Evolutionary conservation across 371 early-diverging fungal species (phyloP).

Genomic region (Dichotomocladium elegans): DNA sequence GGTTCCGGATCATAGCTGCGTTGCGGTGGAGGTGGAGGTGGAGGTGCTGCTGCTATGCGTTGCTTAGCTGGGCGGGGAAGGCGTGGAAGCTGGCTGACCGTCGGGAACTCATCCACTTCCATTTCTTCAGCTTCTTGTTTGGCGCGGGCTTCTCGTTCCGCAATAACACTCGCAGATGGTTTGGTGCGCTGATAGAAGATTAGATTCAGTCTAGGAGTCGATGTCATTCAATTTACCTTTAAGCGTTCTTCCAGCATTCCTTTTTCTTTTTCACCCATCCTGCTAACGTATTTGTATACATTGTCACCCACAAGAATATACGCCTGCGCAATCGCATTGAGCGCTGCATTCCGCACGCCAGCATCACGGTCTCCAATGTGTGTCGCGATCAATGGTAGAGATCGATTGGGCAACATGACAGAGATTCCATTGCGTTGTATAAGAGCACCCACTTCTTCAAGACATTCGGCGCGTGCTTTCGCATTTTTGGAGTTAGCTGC

Average conservation of each 20-base stretch:
- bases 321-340: conserved; percentile 69
- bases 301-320: conserved; percentile 71
- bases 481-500: conserved; percentile 79
- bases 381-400: conserved; percentile 67
- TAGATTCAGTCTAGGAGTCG: background rate
- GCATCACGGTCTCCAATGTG: conserved; percentile 83
- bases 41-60: conserved; percentile 17
- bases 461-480: conserved; percentile 76
- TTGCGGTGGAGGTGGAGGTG: conserved; percentile 13
- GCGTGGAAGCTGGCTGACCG: conserved; percentile 26
- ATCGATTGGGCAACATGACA: conserved; percentile 65
- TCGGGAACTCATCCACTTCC: conserved; percentile 39
- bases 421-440: conserved; percentile 74
- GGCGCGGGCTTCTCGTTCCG: conserved; percentile 24
- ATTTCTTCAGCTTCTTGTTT: conserved; percentile 33
- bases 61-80: conserved; percentile 25
- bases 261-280: conserved; percentile 77
- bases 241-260: conserved; percentile 75
- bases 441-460: conserved; percentile 74
- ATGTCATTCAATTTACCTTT: conserved; percentile 42
- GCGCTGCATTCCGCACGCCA: conserved; percentile 72
- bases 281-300: conserved; percentile 69
- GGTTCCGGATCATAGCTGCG: conserved; percentile 35
- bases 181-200: conserved; percentile 21
- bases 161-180: conserved; percentile 37